Conservation (phyloP, 2,329 filamentous ascomycete genomes). For the Cladorrhinum sp. region DNA sequence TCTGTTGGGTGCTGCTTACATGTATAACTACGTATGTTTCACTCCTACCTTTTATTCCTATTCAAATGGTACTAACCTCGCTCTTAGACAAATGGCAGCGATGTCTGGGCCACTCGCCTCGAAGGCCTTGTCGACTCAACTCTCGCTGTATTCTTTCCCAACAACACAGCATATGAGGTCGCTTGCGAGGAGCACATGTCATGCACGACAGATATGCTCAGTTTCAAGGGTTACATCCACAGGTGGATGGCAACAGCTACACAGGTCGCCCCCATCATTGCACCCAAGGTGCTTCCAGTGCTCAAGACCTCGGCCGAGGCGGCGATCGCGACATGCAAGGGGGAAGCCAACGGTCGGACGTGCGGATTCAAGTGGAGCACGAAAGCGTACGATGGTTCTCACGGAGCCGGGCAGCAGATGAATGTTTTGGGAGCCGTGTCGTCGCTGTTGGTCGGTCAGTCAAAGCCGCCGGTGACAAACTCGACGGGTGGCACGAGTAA, state of each 20-base stretch:
- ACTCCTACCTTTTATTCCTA: neutral
- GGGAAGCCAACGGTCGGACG: constrained; percentile 52
- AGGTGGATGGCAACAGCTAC: constrained; percentile 61
- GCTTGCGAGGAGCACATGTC: constrained; percentile 58
- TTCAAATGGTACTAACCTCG: constrained; percentile 1
- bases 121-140: constrained; percentile 52
- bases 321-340: constrained; percentile 61
- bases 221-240: constrained; percentile 68
- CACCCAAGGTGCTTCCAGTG: constrained; percentile 52
- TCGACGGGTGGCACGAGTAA: constrained; percentile 49
- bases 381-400: constrained; percentile 50
- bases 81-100: constrained; percentile 47
- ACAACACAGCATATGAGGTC: constrained; percentile 62
- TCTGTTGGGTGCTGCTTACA: constrained; percentile 60
- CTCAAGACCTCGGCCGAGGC: constrained; percentile 55
- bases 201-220: constrained; percentile 69
- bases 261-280: constrained; percentile 58
- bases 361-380: constrained; percentile 64
- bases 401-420: constrained; percentile 58
- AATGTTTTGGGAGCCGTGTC: constrained; percentile 55
- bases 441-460: constrained; percentile 44
- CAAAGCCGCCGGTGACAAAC: constrained; percentile 42
- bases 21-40: constrained; percentile 61
- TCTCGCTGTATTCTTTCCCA: constrained; percentile 49
- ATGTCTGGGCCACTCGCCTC: constrained; percentile 53